phyloP scores from a whole-genome alignment of 1,284 basidiomycete species.

The Rhodotorula mucilaginosa region DNA sequence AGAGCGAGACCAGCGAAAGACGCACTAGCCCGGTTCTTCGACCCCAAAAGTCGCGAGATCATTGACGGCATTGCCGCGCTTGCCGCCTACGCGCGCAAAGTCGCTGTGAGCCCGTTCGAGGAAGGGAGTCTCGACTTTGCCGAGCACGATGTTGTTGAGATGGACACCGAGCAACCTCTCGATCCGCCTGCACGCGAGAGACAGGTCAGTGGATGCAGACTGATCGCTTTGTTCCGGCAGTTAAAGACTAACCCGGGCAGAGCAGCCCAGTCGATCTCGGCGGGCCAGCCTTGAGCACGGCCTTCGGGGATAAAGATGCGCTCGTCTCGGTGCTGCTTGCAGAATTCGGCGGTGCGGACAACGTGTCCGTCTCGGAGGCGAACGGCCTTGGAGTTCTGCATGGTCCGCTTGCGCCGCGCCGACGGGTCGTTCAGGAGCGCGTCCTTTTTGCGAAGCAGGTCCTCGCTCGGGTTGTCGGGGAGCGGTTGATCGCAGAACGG shows the following conservation, averaged over 20 bases:
- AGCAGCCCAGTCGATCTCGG: conserved; percentile 27
- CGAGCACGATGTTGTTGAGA: conserved; percentile 22
- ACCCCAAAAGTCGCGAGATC: conserved; percentile 38
- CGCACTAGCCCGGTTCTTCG: conserved; percentile 44
- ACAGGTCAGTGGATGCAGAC: too few relatives aligned
- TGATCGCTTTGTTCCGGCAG: neutral
- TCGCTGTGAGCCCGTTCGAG: conserved; percentile 27
- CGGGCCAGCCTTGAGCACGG: conserved; percentile 31
- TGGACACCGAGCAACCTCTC: conserved; percentile 7
- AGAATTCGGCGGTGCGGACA: conserved; percentile 24
- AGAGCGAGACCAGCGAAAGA: neutral
- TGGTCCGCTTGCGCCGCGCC: conserved; percentile 7
- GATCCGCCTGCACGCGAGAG: conserved; percentile 19
- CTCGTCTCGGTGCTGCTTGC: conserved; percentile 40
- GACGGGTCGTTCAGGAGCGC: conserved; percentile 30
- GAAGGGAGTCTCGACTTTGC: conserved; percentile 19
- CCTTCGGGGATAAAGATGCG: conserved; percentile 35
- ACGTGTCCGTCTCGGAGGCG: conserved; percentile 28
- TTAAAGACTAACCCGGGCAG: conserved; percentile 23
- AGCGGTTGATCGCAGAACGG: conserved; percentile 41
- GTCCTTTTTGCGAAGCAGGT: conserved; percentile 26
- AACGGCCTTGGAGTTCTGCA: conserved; percentile 26
- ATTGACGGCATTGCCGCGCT: conserved; percentile 25
- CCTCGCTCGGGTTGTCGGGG: conserved; percentile 24
- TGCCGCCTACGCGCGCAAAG: conserved; percentile 19